Evolutionary conservation across 208 protist genomes (phyloP), one percentile per base, ranked within the genome.

Genomic region (Trypanosoma mega): DNA sequence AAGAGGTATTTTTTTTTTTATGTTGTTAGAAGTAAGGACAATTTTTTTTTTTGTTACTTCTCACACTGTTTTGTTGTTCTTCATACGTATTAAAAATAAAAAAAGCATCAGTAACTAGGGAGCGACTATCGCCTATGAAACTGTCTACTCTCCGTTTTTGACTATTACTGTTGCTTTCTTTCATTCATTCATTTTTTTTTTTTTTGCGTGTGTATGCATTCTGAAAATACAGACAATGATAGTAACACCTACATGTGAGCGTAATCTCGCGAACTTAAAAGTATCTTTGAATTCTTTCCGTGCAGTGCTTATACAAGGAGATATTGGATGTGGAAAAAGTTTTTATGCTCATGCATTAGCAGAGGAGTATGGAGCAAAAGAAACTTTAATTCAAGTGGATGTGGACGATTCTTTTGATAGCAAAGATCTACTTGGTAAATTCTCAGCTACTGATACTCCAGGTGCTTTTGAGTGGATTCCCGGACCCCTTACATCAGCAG

Each of bases 361-460:
- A 6, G 76, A 87, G 27, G 41, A 57, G 36, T 76, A 75, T 55
- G 78, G 76, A 18, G 67, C 72, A 7, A 79, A 86, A 30, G 76
- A 85, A 27, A 87, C 81, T 0, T 83, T 96, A 76, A 80, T 96
- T 44, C 90, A 93, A 24, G 66, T 96, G 5, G 90, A 92, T 61
- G 84, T 99, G 6, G 98, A 98, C 69, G 98, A 99, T 72, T 97
- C 97, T 11, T 98, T 98, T 48, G 99, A 99, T 77, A 90, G 90
- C 46, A 99, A 99, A 61, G 97, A 98, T 31, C 76, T 99, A 5
- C 66, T 99, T 2, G 99, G 99, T 20, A 98, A 97, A 6, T 99
- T 99, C 73, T 91, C 98, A 34, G 99, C 97, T n/a, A 98, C 96
- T 0, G 95, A 99, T 39, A 85, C 82, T 5, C 97, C 98, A 0